These are phyloP conservation scores for Blastobotrys ciferrii DNA, from an alignment of 1,139 yeast genomes.

Conservation along the genomic window DNA sequence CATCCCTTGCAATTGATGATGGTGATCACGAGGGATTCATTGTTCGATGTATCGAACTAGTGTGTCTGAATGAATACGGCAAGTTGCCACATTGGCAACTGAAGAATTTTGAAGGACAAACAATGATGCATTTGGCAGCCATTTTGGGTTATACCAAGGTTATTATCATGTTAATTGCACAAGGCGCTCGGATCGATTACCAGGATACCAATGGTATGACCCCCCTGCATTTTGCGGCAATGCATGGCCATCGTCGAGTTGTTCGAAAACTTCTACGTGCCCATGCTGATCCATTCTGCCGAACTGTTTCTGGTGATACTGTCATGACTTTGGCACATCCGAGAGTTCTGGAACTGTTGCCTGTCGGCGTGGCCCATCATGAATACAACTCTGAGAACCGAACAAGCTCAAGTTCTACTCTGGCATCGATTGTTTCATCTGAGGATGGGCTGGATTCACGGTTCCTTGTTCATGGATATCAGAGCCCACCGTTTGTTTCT, in stretches of 20 bases:
- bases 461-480: conserved; percentile 1
- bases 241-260: conserved; percentile 66
- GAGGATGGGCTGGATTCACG: conserved; percentile 6
- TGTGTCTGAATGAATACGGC: conserved; percentile 26
- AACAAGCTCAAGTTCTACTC: conserved; percentile 24
- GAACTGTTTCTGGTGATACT: conserved; percentile 53
- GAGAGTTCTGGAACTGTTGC: conserved; percentile 43
- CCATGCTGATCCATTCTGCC: conserved; percentile 53
- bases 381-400: conserved; percentile 25
- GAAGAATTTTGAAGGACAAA: conserved; percentile 79
- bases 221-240: conserved; percentile 81
- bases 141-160: conserved; percentile 66
- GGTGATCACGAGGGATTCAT: conserved; percentile 29
- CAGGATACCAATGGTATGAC: conserved; percentile 80
- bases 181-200: conserved; percentile 76
- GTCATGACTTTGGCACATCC: conserved; percentile 55
- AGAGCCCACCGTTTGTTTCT: background rate
- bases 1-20: background rate
- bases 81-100: conserved; percentile 67
- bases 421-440: conserved; percentile 20
- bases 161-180: conserved; percentile 61
- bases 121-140: conserved; percentile 80
- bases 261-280: conserved; percentile 57
- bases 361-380: conserved; percentile 29
- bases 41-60: conserved; percentile 30